Evolutionary conservation across 2,329 filamentous ascomycete species (phyloP).

Genomic region (Colletotrichum orbiculare): DNA sequence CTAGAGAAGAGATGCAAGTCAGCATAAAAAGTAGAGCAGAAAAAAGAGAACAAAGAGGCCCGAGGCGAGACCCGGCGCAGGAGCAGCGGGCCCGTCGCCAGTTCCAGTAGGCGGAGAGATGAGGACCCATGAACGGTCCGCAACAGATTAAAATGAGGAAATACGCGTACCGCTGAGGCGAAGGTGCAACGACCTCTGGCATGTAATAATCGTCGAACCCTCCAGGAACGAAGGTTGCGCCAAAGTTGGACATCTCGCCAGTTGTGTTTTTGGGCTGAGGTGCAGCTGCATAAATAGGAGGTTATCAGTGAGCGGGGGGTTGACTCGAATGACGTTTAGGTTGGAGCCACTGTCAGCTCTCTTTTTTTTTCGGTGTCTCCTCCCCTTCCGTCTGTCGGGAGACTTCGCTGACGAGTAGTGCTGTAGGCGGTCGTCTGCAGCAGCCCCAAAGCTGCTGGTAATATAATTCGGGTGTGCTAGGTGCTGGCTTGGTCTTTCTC

Average conservation of each 20-base stretch:
- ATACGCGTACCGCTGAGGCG: constrained; percentile 65
- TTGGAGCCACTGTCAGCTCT: constrained; percentile 30
- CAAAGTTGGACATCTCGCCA: constrained; percentile 58
- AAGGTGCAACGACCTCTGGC: constrained; percentile 68
- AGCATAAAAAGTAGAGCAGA: constrained; percentile 38
- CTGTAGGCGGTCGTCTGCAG: constrained; percentile 23
- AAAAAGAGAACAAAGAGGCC: constrained; percentile 16
- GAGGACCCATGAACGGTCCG: constrained; percentile 32
- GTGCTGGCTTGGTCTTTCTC: constrained; percentile 24
- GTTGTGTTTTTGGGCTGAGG: constrained; percentile 47
- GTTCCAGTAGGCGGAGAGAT: constrained; percentile 26
- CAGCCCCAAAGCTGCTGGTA: constrained; percentile 8
- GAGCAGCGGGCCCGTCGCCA: constrained; percentile 31
- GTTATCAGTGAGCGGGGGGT: constrained; percentile 36
- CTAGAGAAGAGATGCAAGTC: constrained; percentile 62
- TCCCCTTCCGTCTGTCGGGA: background rate
- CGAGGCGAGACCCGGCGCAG: constrained; percentile 11
- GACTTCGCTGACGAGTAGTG: constrained; percentile 17
- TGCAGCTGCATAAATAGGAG: constrained; percentile 45
- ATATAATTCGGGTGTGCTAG: constrained; percentile 4
- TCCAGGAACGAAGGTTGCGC: constrained; percentile 69
- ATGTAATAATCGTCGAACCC: constrained; percentile 70
- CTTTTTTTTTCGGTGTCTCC: constrained; percentile 9
- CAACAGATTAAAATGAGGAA: constrained; percentile 31
- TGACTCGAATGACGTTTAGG: constrained; percentile 41